Percentiles rank a stretch among this genome's conserved stretches.
These are phyloP conservation scores for Lycium ferocissimum DNA, from an alignment of 257 asterid species.

Conservation along the genomic window DNA sequence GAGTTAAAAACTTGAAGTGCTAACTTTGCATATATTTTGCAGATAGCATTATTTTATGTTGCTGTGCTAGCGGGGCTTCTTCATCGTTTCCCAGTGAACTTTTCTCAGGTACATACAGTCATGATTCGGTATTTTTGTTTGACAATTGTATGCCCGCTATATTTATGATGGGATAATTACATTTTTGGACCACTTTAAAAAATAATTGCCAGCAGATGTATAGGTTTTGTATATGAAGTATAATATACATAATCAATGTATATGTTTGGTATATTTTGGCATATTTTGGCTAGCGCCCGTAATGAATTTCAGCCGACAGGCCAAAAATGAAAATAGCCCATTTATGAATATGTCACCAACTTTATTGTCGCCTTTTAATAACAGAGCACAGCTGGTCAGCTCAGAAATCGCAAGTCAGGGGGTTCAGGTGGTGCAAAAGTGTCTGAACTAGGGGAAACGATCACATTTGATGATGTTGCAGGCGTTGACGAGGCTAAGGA, in stretches of 20 bases:
- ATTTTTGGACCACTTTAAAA: too few relatives aligned
- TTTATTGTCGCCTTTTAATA: conserved; percentile 21
- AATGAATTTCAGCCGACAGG: too few relatives aligned
- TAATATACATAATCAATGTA: too few relatives aligned
- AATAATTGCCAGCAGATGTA: too few relatives aligned
- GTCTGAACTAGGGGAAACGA: conserved; percentile 83
- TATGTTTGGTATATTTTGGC: too few relatives aligned
- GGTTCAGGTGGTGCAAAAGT: conserved; percentile 72
- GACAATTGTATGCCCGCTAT: background rate
- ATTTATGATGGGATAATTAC: background rate
- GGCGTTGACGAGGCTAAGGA: conserved; percentile 99
- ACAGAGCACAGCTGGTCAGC: conserved; percentile 89
- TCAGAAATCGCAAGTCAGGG: conserved; percentile 86
- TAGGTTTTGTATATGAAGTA: too few relatives aligned
- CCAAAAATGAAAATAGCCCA: too few relatives aligned
- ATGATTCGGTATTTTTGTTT: conserved; percentile 2
- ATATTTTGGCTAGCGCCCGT: too few relatives aligned
- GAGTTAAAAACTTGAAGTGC: background rate
- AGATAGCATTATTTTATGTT: conserved; percentile 88
- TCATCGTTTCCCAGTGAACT: conserved; percentile 89
- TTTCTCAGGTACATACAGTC: conserved; percentile 74
- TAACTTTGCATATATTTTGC: conserved; percentile 43
- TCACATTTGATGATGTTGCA: conserved; percentile 96
- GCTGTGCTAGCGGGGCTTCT: conserved; percentile 96
- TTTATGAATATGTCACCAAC: conserved; percentile 16